These are phyloP conservation scores for Sesbania bispinosa DNA, from an alignment of 306 rosid genomes.

Conservation along the genomic window DNA sequence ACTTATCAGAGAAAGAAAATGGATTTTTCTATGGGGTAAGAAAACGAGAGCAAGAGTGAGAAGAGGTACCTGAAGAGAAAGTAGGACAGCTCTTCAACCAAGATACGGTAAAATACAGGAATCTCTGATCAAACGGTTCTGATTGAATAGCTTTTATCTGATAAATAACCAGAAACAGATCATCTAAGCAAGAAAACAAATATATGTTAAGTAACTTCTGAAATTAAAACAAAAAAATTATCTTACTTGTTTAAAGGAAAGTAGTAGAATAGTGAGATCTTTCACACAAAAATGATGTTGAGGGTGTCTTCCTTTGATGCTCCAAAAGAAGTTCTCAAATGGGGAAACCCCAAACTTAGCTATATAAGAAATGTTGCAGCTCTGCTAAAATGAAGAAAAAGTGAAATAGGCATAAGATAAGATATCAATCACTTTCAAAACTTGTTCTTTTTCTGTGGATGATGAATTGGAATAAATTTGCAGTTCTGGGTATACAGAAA, in stretches of 20 bases:
- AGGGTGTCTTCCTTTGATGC: not conserved
- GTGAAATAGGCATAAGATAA: not conserved
- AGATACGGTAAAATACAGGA: constrained; percentile 17
- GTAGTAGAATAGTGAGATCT: not conserved
- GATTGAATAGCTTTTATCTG: not conserved
- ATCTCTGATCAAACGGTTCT: constrained; percentile 25
- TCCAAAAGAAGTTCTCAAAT: not conserved
- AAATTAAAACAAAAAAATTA: not conserved
- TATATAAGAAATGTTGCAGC: not conserved
- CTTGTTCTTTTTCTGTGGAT: not conserved
- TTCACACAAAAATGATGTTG: not conserved
- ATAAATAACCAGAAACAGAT: not conserved
- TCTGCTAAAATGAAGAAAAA: not conserved
- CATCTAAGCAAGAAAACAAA: not conserved
- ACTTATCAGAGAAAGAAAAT: constrained; percentile 33
- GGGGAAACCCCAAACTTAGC: not conserved
- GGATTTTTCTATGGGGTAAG: constrained; percentile 7
- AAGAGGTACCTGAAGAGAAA: constrained; percentile 36
- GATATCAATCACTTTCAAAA: constrained; percentile 5
- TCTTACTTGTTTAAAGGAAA: not conserved
- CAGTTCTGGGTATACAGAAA: not conserved
- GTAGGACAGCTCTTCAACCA: constrained; percentile 25
- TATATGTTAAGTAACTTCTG: not conserved
- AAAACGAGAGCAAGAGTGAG: not conserved
- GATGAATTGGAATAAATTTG: not conserved